phyloP scores from a whole-genome alignment of 257 asterid species.

The Leptodermis oblonga region DNA sequence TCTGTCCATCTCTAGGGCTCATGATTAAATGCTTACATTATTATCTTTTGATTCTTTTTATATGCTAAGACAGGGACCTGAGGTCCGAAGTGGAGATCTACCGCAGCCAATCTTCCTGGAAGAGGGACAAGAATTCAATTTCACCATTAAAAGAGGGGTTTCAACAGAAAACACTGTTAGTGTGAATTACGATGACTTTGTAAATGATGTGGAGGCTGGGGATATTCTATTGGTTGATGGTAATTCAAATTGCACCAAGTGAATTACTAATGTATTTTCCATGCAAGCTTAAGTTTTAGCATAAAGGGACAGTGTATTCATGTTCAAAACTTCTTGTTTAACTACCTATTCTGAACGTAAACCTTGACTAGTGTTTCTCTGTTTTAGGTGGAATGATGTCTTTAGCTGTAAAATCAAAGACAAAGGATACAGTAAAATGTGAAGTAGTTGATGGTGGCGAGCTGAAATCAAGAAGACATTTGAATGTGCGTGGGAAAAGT shows the following conservation, averaged over 20 bases:
- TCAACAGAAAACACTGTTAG: constrained; percentile 85
- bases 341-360: not conserved
- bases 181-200: constrained; percentile 92
- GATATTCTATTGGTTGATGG: constrained; percentile 90
- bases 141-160: constrained; percentile 84
- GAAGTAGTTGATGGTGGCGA: constrained; percentile 94
- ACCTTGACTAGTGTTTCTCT: not conserved
- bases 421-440: constrained; percentile 65
- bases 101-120: constrained; percentile 69
- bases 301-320: not conserved
- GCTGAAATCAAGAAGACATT: constrained; percentile 88
- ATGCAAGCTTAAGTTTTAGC: not conserved
- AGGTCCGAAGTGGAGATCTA: constrained; percentile 98
- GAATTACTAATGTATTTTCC: not conserved
- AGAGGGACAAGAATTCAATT: constrained; percentile 94
- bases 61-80: constrained; percentile 74
- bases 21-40: not conserved
- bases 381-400: constrained; percentile 97
- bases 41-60: constrained; percentile 5
- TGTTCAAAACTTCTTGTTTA: not conserved
- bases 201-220: constrained; percentile 84
- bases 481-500: constrained; percentile 97
- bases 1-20: not conserved
- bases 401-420: constrained; percentile 77
- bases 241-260: constrained; percentile 30